Percentiles rank a stretch among this genome's conserved stretches.
Conservation (phyloP, 2,329 filamentous ascomycete species). For the Beauveria varroae region DNA sequence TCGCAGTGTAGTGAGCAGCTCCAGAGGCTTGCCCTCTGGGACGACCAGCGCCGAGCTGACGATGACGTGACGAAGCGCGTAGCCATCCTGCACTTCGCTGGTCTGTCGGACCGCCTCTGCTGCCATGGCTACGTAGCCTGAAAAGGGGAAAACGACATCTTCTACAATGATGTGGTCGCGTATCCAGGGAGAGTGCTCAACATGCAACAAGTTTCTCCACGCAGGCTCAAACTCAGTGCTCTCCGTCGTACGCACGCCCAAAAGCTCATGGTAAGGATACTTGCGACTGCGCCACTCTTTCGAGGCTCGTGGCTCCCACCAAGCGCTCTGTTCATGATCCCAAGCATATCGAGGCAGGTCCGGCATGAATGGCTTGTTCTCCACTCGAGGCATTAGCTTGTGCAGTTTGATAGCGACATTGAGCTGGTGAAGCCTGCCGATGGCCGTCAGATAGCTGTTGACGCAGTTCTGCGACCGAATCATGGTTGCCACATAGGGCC, state of each 20-base stretch:
- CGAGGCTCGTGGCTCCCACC: constrained; percentile 24
- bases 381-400: background rate
- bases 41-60: constrained; percentile 23
- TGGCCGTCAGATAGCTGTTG: constrained; percentile 17
- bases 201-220: constrained; percentile 18
- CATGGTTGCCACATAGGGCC: constrained; percentile 14
- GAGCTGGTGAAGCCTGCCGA: constrained; percentile 16
- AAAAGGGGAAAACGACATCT: constrained; percentile 29
- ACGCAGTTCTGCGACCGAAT: constrained; percentile 13
- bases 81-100: constrained; percentile 12
- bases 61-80: constrained; percentile 20
- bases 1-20: constrained; percentile 24
- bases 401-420: constrained; percentile 16
- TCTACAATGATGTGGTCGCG: constrained; percentile 27
- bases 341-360: constrained; percentile 32
- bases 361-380: constrained; percentile 3
- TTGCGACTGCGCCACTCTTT: constrained; percentile 24
- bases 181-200: constrained; percentile 27
- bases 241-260: constrained; percentile 22
- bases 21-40: constrained; percentile 18
- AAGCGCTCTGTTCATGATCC: constrained; percentile 27
- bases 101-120: constrained; percentile 22
- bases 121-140: constrained; percentile 28
- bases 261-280: constrained; percentile 31
- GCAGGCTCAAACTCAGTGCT: constrained; percentile 19